Conservation (phyloP, 805 yeast species). For the Metschnikowia rubicola region DNA sequence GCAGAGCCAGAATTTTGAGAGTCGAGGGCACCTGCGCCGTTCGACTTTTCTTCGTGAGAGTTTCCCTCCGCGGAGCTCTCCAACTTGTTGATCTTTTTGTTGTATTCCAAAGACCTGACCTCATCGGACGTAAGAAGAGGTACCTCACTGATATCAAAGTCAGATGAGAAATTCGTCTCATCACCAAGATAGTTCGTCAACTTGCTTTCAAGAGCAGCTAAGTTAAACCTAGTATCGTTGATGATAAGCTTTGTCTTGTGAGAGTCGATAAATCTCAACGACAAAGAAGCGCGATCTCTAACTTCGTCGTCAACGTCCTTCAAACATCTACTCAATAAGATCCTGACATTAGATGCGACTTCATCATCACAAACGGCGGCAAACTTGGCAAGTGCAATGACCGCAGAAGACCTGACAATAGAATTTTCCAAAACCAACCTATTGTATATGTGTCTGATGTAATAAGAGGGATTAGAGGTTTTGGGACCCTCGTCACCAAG, state of each 20-base stretch:
- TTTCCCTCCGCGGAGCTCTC: constrained; percentile 25
- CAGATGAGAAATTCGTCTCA: constrained; percentile 43
- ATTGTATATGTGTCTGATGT: constrained; percentile 94
- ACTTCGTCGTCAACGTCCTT: constrained; percentile 94
- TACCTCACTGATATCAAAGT: constrained; percentile 70
- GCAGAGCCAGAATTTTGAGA: constrained; percentile 18
- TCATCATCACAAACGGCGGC: constrained; percentile 71
- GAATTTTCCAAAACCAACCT: constrained; percentile 95
- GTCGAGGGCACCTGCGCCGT: constrained; percentile 3
- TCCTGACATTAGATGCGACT: constrained; percentile 65
- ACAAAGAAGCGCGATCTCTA: constrained; percentile 92
- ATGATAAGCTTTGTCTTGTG: constrained; percentile 48
- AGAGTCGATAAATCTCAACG: constrained; percentile 58
- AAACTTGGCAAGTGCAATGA: constrained; percentile 86
- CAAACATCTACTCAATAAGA: constrained; percentile 76
- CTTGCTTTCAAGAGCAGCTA: constrained; percentile 74
- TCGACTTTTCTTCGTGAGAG: constrained; percentile 16
- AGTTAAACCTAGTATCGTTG: constrained; percentile 66
- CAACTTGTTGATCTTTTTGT: constrained; percentile 44
- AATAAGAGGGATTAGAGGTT: constrained; percentile 79
- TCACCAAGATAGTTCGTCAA: constrained; percentile 68
- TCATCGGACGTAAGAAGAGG: constrained; percentile 69
- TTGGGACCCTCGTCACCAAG: constrained; percentile 94
- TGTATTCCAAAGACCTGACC: constrained; percentile 59
- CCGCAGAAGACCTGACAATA: constrained; percentile 92